Evolutionary conservation across 257 asterid genomes (phyloP), one percentile per base, ranked within the genome.

Genomic region (Gentiana dahurica): DNA sequence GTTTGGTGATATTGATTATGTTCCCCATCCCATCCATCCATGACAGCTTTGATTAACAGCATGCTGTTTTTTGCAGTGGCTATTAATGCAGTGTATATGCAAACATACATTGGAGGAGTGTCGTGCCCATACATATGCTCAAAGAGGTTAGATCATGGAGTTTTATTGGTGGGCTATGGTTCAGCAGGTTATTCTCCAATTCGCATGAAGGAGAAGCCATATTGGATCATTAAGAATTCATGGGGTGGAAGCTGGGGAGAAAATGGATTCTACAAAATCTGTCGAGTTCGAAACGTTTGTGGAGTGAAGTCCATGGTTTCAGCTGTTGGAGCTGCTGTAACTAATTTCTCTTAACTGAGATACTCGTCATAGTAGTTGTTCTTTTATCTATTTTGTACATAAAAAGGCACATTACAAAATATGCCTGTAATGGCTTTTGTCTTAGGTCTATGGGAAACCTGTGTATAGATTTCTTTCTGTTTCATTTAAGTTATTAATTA

Each of bases 231-330:
- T 62, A 85, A 88, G 86, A 85, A 89, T 64, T 89, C 97, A 0
- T 89, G 97, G 95, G 96, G 96, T 34, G 72, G 62, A 60, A 66
- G 50, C 3, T 88, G 95, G 97, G 97, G 95, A 69, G 95, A 89
- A 60, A 61, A 68, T 0, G 97, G 97, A 0, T 89, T 51, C 71
- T 89, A 85, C 68, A 81, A 78, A 60, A 83, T 89, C 67, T 89
- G 97, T 41, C 71, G 72, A 10, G 91, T 91, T 34, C 84, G 62
- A 54, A 78, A 81, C 65, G 49, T 83, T 10, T 89, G 97, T 65
- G 97, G 97, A 36, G 94, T 89, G 70, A 91, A 89, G 71, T 81
- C 97, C 24, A 74, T 85, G 94, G 97, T 85, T 34, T 89, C 97
- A 11, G 77, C 97, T 50, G 92, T 89, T 66, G 89, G 87, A 49